Evolutionary conservation across 768 basidiomycete genomes (phyloP).

Genomic region (Trametes elegans): DNA sequence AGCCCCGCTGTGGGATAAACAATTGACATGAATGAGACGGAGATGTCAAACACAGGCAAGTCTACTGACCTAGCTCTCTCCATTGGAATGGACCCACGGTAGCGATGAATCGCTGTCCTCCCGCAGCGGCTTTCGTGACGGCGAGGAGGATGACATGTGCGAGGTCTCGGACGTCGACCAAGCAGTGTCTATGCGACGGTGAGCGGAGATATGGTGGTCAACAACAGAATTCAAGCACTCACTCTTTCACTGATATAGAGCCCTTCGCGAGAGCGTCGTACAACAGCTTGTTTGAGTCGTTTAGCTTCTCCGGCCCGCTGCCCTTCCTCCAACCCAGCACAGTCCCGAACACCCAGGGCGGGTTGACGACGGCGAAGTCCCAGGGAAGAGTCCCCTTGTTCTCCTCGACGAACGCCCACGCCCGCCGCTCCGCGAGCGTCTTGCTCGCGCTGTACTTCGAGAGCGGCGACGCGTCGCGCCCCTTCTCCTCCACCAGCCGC

Average conservation of each 20-base stretch:
- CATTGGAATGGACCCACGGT: conserved; percentile 6
- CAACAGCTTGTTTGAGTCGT: conserved; percentile 27
- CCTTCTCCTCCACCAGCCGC: conserved; percentile 45
- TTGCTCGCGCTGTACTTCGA: conserved; percentile 57
- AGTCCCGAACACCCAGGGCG: conserved; percentile 37
- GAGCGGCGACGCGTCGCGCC: conserved; percentile 37
- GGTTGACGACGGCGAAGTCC: conserved; percentile 52
- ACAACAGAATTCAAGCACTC: background rate
- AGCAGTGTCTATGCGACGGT: conserved; percentile 1
- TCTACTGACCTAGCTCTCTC: conserved; percentile 13
- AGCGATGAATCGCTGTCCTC: conserved; percentile 38
- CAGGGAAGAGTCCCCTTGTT: conserved; percentile 43
- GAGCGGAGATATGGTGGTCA: background rate
- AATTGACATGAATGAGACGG: no score
- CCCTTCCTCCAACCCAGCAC: conserved; percentile 32
- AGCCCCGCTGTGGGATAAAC: no score
- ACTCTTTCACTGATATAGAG: background rate
- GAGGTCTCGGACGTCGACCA: conserved; percentile 37
- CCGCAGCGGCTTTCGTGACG: conserved; percentile 31
- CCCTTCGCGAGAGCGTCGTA: conserved; percentile 9
- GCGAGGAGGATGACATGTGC: conserved; percentile 29
- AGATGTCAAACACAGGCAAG: no score
- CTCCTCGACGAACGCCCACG: conserved; percentile 47
- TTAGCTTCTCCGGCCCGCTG: conserved; percentile 30
- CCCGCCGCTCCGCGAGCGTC: conserved; percentile 55